phyloP scores from a whole-genome alignment of 495 filamentous ascomycete genomes.

The Copromyces sp. region DNA sequence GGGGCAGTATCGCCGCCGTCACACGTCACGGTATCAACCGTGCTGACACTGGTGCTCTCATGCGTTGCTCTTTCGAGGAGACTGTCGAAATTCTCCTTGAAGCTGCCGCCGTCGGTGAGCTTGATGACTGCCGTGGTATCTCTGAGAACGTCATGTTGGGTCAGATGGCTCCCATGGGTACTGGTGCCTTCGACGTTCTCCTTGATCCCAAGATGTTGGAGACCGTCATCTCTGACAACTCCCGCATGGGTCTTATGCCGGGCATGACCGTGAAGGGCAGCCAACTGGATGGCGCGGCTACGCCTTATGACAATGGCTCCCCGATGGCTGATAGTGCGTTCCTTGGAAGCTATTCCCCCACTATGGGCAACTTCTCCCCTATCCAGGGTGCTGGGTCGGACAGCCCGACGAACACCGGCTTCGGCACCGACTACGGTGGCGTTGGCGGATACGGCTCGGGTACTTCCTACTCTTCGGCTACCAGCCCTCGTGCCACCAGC shows the following conservation, averaged over 20 bases:
- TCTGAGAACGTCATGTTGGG: conserved; percentile 99
- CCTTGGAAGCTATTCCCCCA: conserved; percentile 52
- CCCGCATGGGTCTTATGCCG: conserved; percentile 65
- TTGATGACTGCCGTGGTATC: conserved; percentile 95
- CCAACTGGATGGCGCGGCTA: conserved; percentile 73
- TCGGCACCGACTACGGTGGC: conserved; percentile 44
- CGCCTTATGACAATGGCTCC: conserved; percentile 88
- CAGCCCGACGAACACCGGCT: conserved; percentile 52
- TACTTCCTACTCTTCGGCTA: conserved; percentile 46
- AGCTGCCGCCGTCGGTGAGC: conserved; percentile 83
- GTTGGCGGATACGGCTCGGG: conserved; percentile 36
- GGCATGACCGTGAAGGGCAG: conserved; percentile 63
- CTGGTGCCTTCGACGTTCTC: conserved; percentile 85
- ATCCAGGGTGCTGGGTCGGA: conserved; percentile 70
- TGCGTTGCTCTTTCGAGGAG: conserved; percentile 99
- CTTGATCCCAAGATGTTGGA: conserved; percentile 92
- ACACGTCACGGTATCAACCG: conserved; percentile 98
- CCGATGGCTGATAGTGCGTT: conserved; percentile 69
- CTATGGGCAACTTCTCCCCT: conserved; percentile 85
- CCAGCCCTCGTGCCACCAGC: conserved; percentile 68
- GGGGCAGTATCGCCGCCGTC: conserved; percentile 86
- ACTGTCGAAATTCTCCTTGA: conserved; percentile 97
- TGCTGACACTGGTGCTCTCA: conserved; percentile 92
- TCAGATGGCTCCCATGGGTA: conserved; percentile 91
- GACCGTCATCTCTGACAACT: conserved; percentile 85